phyloP scores from a whole-genome alignment of 2,329 filamentous ascomycete genomes.

The Fusarium sp. region DNA sequence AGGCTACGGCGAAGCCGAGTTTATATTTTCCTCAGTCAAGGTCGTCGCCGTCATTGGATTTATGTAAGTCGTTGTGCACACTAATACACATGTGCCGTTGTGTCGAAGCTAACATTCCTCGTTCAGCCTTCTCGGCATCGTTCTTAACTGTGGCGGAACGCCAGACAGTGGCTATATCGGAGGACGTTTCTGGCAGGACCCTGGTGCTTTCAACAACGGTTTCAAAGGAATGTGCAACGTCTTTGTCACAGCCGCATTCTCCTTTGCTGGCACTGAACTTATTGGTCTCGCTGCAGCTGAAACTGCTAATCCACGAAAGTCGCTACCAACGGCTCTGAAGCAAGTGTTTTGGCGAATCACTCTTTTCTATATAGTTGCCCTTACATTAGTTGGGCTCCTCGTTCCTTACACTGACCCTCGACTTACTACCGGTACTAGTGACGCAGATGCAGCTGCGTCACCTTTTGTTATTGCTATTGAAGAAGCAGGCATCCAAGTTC shows the following conservation, averaged over 20 bases:
- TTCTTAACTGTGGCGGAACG: constrained; percentile 86
- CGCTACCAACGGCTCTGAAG: constrained; percentile 87
- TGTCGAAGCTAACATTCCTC: constrained; percentile 25
- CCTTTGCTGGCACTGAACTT: constrained; percentile 81
- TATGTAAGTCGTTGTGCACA: constrained; percentile 68
- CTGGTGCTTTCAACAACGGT: constrained; percentile 86
- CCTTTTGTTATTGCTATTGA: constrained; percentile 95
- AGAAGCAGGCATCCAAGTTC: constrained; percentile 81
- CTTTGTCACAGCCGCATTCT: constrained; percentile 81
- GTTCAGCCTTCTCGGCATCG: constrained; percentile 80
- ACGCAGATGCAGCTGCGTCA: constrained; percentile 79
- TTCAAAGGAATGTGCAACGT: constrained; percentile 86
- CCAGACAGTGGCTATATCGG: constrained; percentile 82
- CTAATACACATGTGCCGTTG: constrained; percentile 45
- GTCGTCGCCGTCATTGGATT: constrained; percentile 88
- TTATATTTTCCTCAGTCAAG: constrained; percentile 88
- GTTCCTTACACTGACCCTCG: constrained; percentile 77
- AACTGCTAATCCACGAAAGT: constrained; percentile 82
- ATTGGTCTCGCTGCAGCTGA: constrained; percentile 83
- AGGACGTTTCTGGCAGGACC: constrained; percentile 78
- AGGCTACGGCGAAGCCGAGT: constrained; percentile 91
- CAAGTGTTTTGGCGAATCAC: constrained; percentile 96
- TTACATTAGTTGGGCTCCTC: constrained; percentile 83
- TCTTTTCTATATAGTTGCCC: constrained; percentile 87
- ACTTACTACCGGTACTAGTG: constrained; percentile 67